Evolutionary conservation across 1,284 basidiomycete genomes (phyloP).

Genomic region (Sporisorium iseilematis-ciliati): DNA sequence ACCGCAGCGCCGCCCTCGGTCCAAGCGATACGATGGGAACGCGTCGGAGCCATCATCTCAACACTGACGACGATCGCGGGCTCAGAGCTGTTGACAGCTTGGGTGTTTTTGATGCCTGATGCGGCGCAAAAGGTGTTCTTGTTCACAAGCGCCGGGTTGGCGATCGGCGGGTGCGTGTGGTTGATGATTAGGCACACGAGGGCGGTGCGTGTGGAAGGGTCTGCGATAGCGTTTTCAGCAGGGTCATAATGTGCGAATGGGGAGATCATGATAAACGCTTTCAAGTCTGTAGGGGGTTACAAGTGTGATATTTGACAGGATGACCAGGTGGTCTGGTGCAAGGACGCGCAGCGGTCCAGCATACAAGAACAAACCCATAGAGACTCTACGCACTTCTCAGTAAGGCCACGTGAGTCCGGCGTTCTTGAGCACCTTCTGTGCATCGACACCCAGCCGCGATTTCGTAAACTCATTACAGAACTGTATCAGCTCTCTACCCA

Average conservation of each 20-base stretch:
- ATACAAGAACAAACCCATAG: too few relatives aligned
- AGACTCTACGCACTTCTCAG: too few relatives aligned
- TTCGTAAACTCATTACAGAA: slow-evolving; percentile 2
- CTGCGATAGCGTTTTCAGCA: too few relatives aligned
- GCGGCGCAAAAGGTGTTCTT: slow-evolving; percentile 25
- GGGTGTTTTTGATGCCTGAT: slow-evolving; percentile 31
- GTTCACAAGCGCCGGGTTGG: slow-evolving; percentile 26
- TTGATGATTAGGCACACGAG: slow-evolving; percentile 31
- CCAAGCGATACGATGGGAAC: slow-evolving; percentile 19
- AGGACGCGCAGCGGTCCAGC: too few relatives aligned
- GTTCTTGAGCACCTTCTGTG: neutral
- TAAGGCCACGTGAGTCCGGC: slow-evolving; percentile 3
- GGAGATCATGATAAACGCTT: neutral
- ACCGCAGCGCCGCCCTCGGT: neutral
- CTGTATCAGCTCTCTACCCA: slow-evolving; percentile 1
- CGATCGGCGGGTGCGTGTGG: slow-evolving; percentile 29
- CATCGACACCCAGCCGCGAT: neutral
- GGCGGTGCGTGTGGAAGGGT: neutral
- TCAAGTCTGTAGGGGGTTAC: too few relatives aligned
- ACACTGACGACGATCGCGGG: slow-evolving; percentile 18
- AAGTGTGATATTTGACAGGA: too few relatives aligned
- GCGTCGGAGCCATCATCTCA: slow-evolving; percentile 30
- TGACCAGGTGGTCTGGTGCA: too few relatives aligned
- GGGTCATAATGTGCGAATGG: too few relatives aligned
- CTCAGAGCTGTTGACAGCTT: slow-evolving; percentile 28